Conservation (phyloP, 768 basidiomycete species). For the Phlegmacium glaucopus region DNA sequence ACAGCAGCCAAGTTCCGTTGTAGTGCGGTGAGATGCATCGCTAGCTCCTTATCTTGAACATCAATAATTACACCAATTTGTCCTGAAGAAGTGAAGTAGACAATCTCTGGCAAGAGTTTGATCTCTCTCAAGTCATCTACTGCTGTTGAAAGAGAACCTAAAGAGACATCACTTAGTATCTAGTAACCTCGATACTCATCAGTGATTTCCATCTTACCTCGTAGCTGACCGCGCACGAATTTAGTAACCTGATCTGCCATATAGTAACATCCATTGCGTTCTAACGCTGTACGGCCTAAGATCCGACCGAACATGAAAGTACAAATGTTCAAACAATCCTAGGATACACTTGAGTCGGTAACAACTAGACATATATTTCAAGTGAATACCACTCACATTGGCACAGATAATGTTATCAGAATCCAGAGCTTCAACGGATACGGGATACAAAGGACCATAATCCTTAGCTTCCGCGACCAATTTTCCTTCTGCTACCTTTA, state of each 20-base stretch:
- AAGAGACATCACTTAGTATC: background rate
- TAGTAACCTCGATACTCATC: background rate
- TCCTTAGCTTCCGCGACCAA: conserved; percentile 64
- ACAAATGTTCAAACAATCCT: conserved; percentile 70
- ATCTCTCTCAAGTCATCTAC: conserved; percentile 39
- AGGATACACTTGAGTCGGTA: background rate
- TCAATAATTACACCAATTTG: conserved; percentile 73
- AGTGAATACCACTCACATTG: conserved; percentile 46
- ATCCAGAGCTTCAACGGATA: conserved; percentile 57
- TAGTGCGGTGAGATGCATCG: conserved; percentile 61
- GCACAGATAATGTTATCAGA: conserved; percentile 62
- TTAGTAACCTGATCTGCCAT: conserved; percentile 76
- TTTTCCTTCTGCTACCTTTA: conserved; percentile 45
- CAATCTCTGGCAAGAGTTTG: conserved; percentile 49
- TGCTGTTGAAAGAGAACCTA: conserved; percentile 52
- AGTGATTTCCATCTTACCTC: too few species aligned
- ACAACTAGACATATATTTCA: too few species aligned
- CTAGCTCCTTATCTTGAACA: conserved; percentile 45
- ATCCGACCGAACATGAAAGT: conserved; percentile 51
- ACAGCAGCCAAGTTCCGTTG: conserved; percentile 69
- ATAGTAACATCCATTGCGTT: conserved; percentile 67
- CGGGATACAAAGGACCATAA: conserved; percentile 73
- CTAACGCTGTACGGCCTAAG: conserved; percentile 44
- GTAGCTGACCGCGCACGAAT: conserved; percentile 57
- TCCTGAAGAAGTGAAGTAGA: conserved; percentile 79